A percentile compares a stretch with the other conserved stretches of the same genome.
These are phyloP conservation scores for Ceratocystiopsis sp. DNA, from an alignment of 2,329 filamentous ascomycete species.

Conservation along the genomic window DNA sequence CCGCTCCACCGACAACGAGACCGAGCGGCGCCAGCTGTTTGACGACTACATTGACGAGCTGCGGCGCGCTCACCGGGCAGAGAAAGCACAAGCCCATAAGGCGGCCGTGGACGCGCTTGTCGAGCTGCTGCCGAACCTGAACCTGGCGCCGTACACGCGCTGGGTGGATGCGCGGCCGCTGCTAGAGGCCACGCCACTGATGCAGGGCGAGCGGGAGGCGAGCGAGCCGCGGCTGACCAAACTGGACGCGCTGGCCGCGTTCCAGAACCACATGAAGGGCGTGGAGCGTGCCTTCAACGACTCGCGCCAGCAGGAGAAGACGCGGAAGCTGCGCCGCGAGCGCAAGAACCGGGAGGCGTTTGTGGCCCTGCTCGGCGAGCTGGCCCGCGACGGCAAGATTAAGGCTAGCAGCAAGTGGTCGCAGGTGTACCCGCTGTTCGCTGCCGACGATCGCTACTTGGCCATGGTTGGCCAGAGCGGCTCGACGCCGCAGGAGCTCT, in stretches of 20 bases:
- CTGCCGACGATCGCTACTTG: conserved; percentile 66
- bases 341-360: conserved; percentile 77
- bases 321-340: conserved; percentile 60
- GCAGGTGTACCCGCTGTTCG: conserved; percentile 56
- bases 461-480: conserved; percentile 71
- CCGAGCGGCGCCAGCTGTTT: conserved; percentile 76
- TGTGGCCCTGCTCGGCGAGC: conserved; percentile 53
- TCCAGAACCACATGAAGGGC: conserved; percentile 87
- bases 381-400: conserved; percentile 62
- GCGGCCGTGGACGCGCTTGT: conserved; percentile 72
- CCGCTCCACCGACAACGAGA: conserved; percentile 73
- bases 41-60: conserved; percentile 82
- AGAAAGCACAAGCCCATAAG: conserved; percentile 55
- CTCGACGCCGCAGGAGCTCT: conserved; percentile 76
- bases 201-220: conserved; percentile 65
- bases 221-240: conserved; percentile 70
- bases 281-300: conserved; percentile 88
- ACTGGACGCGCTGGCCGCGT: conserved; percentile 79
- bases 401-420: conserved; percentile 86
- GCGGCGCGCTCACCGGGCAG: conserved; percentile 62
- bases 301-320: conserved; percentile 73
- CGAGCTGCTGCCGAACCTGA: conserved; percentile 58
- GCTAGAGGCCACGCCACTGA: conserved; percentile 60
- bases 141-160: conserved; percentile 82
- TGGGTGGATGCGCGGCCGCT: conserved; percentile 82